Conservation (phyloP, 2,329 filamentous ascomycete genomes). For the Monilinia aucupariae region DNA sequence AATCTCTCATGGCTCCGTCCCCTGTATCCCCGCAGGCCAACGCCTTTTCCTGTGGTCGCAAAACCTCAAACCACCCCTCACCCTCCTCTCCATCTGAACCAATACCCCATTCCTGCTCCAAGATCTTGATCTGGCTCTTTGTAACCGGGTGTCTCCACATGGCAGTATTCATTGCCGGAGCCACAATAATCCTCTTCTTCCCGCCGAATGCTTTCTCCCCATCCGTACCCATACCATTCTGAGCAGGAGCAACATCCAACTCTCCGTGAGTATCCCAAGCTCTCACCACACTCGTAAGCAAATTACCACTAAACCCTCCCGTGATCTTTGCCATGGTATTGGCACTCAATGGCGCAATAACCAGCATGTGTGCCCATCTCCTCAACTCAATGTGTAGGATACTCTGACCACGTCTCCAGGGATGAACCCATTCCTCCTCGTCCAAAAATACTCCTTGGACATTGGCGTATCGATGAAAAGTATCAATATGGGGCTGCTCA, state of each 20-base stretch:
- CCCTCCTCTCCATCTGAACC: constrained; percentile 58
- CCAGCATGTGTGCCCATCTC: constrained; percentile 72
- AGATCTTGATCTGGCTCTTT: constrained; percentile 58
- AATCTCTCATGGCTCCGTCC: constrained; percentile 76
- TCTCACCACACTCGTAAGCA: constrained; percentile 68
- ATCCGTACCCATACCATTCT: constrained; percentile 18
- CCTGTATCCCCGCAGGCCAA: constrained; percentile 83
- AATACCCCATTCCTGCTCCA: constrained; percentile 71
- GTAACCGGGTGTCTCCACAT: constrained; percentile 91
- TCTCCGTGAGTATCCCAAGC: constrained; percentile 69
- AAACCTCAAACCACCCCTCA: constrained; percentile 61
- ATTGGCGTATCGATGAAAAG: constrained; percentile 56
- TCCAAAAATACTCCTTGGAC: constrained; percentile 80
- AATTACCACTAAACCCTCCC: constrained; percentile 69
- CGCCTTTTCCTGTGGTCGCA: constrained; percentile 67
- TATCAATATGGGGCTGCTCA: constrained; percentile 67
- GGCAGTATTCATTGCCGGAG: constrained; percentile 79
- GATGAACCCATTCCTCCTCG: constrained; percentile 74
- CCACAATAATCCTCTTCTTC: constrained; percentile 67
- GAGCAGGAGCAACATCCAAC: constrained; percentile 14
- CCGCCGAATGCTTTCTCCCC: constrained; percentile 25
- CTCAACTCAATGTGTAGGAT: constrained; percentile 90
- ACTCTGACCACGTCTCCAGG: constrained; percentile 71
- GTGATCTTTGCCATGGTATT: constrained; percentile 83
- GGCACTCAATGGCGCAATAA: constrained; percentile 76